Evolutionary conservation across 495 filamentous ascomycete species (phyloP), one percentile per base, ranked within the genome.

Genomic region (Penicillium cosmopolitanum): DNA sequence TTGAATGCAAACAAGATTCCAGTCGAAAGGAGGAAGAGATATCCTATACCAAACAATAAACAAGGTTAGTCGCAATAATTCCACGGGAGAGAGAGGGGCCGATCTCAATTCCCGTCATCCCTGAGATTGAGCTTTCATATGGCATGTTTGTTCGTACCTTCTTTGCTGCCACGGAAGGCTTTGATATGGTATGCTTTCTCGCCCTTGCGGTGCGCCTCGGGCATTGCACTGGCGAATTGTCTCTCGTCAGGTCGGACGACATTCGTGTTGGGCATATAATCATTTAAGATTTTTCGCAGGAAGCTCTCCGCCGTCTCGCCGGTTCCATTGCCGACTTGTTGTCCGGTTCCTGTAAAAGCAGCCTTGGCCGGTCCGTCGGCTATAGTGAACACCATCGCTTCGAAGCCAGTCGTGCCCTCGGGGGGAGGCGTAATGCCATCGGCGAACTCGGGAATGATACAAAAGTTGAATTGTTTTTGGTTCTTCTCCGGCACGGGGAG

Each of bases 1-100:
- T 97, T 97, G 83, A 96, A 98, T 1, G 86, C 93, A 80, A 90
- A 98, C 31, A 98, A 70, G 47, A 98, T 94, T 2, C 95, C 95
- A 19, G 82, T 87, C 43, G 89, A 84, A 7, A 97, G 80, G 68
- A 98, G 89, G 74, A 96, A 98, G 11, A 98, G 81, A 60, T 87
- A 98, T 11, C 95, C 93, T 85, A 44, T 9, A 19, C 6, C 16
- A 44, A 44, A 44, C 16, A 44, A 44, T 19, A 44, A n/a, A 11
- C 11, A 38, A 53, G 28, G 34, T 60, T 21, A 55, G 44, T 51
- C 40, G 7, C 11, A 44, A n/a, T n/a, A 44, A 36, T 36, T 36
- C 13, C 34, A 36, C 34, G 36, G 36, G 36, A 13, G 6, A n/a
- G 5, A 38, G 15, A 13, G n/a, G n/a, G 12, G 42, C 40, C 40